Base-by-base conservation (phyloP, 177 flowering plant species). In the Vitis hybrid region DNA sequence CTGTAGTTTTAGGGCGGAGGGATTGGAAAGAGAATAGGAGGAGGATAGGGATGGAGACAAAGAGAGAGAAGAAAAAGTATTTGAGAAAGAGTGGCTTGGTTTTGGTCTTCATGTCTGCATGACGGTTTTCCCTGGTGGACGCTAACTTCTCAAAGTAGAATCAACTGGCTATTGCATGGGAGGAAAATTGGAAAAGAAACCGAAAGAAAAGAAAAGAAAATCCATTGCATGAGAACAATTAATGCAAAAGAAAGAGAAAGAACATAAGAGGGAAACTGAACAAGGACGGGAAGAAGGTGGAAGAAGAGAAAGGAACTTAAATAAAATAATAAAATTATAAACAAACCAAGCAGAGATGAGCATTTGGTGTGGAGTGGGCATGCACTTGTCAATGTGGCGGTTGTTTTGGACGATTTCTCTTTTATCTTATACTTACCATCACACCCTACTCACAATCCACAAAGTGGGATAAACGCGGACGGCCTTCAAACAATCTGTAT, bases 51-150 rank as follows among this genome's bases (percentile, higher is more conserved):
- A 85, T 14, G 52, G 74, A 74, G 65, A 82, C 68, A 80, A 84
- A 54, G 79, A 79, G 76, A 57, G 82, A 66, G 80, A 82, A 1
- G 61, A 82, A 48, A 48, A 81, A 74, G 70, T 64, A 69, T 57
- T 73, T 81, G 66, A 72, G 30, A 52, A 24, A 73, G 66, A 32
- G 77, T 15, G 16, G 71, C 55, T 58, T 74, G 75, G 60, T 78
- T 78, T 60, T 76, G 11, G 69, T 66, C 69, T 68, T 77, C 82
- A 77, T 74, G 13, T 56, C 61, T 65, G 62, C 60, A 54, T 66
- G 74, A 11, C 15, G 50, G 49, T 35, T 35, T 35, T 4, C 46
- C 6, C 46, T 4, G 46, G 46, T 35, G 46, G 46, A 35, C 7
- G 46, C 46, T 35, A 35, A 35, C 7, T 35, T 35, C 46, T 35